Evolutionary conservation across 2,329 filamentous ascomycete genomes (phyloP).

Genomic region (Graphilbum ipis-grandicollis): DNA sequence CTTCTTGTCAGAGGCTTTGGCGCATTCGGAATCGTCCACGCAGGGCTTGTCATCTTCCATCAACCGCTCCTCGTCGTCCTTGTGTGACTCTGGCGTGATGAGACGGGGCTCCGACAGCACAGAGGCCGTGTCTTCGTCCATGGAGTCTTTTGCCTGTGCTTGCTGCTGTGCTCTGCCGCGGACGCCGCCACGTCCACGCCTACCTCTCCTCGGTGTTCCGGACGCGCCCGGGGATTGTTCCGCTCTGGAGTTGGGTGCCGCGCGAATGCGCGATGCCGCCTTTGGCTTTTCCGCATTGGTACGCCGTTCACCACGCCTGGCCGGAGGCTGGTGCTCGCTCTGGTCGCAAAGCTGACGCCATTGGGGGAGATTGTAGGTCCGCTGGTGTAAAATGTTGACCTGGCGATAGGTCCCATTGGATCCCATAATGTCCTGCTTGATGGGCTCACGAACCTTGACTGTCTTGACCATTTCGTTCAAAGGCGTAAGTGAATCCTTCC

Average conservation of each 20-base stretch:
- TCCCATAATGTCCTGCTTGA: constrained; percentile 96
- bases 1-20: not conserved
- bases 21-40: constrained; percentile 3
- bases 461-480: constrained; percentile 79
- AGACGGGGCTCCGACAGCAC: constrained; percentile 29
- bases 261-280: constrained; percentile 20
- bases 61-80: constrained; percentile 8
- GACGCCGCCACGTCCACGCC: constrained; percentile 7
- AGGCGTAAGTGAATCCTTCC: constrained; percentile 63
- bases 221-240: not conserved
- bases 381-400: constrained; percentile 89
- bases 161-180: constrained; percentile 21
- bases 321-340: constrained; percentile 88
- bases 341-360: constrained; percentile 91
- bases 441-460: constrained; percentile 87
- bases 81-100: constrained; percentile 39
- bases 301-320: constrained; percentile 67
- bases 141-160: constrained; percentile 17
- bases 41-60: constrained; percentile 8
- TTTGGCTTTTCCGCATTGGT: constrained; percentile 39
- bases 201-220: constrained; percentile 10
- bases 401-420: constrained; percentile 91
- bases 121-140: constrained; percentile 19
- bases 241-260: constrained; percentile 14
- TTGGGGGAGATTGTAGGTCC: constrained; percentile 90